Base-by-base conservation (phyloP, 108 stramenopile genomes). In the Cyclotella kingstonii region DNA sequence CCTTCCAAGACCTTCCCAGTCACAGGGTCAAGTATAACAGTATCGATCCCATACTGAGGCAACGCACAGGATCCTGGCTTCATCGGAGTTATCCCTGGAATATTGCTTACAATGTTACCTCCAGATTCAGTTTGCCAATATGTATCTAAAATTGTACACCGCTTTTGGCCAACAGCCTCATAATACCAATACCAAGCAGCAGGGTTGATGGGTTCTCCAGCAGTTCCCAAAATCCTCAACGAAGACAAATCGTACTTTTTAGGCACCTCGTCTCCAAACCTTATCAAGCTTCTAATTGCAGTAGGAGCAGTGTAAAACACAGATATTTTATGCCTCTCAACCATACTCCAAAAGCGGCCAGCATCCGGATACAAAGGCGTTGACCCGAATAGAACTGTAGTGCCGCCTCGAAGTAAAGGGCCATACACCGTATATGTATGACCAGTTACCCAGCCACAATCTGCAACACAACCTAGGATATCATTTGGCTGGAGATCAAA, bases 91-190 rank as follows among this genome's bases (percentile, higher is more conserved):
- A 81, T 54, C 5, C 85, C 89, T 17, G 93, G 90, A 34, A 92
- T 69, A 31, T 89, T 89, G 1, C 84, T 71, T 9, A 84, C 68
- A 6, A 94, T 64, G 70, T 89, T 85, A 14, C 90, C 93, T n/a
- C 90, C 93, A 7, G 93, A 92, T 61, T 93, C 91, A 11, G 89
- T 90, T 47, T 94, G 93, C 90, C 90, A 94, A 60, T 85, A 94
- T 15, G 93, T 94, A 77, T 94, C 93, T 8, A 88, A 84, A 54
- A 94, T 66, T 15, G 89, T 62, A 60, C 93, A 94, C 40, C 84
- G 75, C 47, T 66, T 47, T 33, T 81, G 52, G 33, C 87, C 93
- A 48, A 89, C 73, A 62, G 60, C 66, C 38, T 91, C 80, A 73
- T 84, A 86, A 56, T 92, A 94, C 93, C 93, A 94, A 28, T 74